phyloP scores from a whole-genome alignment of 1,284 basidiomycete genomes.

The Xerocomus tenax region DNA sequence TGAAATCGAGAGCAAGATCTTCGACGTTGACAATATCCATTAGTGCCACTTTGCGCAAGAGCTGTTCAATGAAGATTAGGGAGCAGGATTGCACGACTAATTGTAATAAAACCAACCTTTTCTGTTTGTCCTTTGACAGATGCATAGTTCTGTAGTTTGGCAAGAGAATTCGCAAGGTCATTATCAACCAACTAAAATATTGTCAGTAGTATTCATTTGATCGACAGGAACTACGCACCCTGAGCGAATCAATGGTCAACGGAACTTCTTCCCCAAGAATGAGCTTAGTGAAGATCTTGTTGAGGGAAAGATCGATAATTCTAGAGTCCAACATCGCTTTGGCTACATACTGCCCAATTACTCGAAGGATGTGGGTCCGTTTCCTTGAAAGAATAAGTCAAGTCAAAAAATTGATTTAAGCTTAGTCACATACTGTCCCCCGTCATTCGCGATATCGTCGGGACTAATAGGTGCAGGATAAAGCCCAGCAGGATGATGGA shows the following conservation, averaged over 20 bases:
- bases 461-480: slow-evolving; percentile 79
- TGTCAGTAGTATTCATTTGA: slow-evolving; percentile 12
- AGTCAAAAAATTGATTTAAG: neutral
- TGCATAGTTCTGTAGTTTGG: slow-evolving; percentile 63
- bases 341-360: slow-evolving; percentile 95
- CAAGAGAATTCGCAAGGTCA: slow-evolving; percentile 77
- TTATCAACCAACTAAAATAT: slow-evolving; percentile 63
- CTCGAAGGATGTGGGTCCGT: slow-evolving; percentile 75
- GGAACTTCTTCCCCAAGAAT: slow-evolving; percentile 81
- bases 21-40: slow-evolving; percentile 65
- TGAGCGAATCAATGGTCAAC: slow-evolving; percentile 72
- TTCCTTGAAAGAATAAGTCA: slow-evolving; percentile 40
- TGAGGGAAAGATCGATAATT: slow-evolving; percentile 93
- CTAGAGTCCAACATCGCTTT: slow-evolving; percentile 95
- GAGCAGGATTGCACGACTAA: slow-evolving; percentile 3
- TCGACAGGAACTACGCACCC: slow-evolving; percentile 39
- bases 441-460: slow-evolving; percentile 58
- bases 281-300: slow-evolving; percentile 84
- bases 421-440: slow-evolving; percentile 53
- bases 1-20: slow-evolving; percentile 91
- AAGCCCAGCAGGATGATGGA: slow-evolving; percentile 75
- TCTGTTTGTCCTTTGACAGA: slow-evolving; percentile 39
- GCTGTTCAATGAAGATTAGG: slow-evolving; percentile 26
- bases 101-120: slow-evolving; percentile 37
- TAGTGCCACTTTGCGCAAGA: slow-evolving; percentile 49